Conservation (phyloP, 805 yeast species). For the Torulaspora delbrueckii region DNA sequence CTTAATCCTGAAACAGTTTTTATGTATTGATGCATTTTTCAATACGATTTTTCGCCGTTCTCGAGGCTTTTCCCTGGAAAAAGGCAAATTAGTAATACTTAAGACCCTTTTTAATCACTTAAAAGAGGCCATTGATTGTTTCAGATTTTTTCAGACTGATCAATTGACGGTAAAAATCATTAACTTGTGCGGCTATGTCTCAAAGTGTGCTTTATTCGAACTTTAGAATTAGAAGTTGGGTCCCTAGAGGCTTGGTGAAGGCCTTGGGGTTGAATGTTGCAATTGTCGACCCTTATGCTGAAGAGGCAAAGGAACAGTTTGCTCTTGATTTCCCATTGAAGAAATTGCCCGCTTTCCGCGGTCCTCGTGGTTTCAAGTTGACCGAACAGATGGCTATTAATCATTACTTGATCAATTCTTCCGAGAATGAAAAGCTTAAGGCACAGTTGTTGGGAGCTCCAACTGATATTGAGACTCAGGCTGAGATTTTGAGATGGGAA, state of each 20-base stretch:
- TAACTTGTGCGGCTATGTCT: slow-evolving; percentile 46
- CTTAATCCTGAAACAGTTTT: not conserved
- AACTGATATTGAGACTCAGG: slow-evolving; percentile 37
- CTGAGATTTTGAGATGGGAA: slow-evolving; percentile 64
- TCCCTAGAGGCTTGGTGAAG: slow-evolving; percentile 51
- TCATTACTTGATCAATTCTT: slow-evolving; percentile 42
- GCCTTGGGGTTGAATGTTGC: slow-evolving; percentile 56
- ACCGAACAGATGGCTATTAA: slow-evolving; percentile 64
- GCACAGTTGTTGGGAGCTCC: slow-evolving; percentile 51
- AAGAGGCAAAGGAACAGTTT: slow-evolving; percentile 36
- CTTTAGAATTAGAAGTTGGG: slow-evolving; percentile 39
- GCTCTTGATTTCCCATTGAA: slow-evolving; percentile 55
- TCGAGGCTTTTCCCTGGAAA: not conserved
- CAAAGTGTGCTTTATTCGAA: slow-evolving; percentile 58
- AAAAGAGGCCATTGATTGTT: too few relatives aligned
- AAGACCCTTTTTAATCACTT: too few relatives aligned
- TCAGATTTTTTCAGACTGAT: not conserved
- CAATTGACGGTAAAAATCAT: not conserved
- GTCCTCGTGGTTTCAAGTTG: slow-evolving; percentile 67
- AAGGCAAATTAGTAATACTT: not conserved
- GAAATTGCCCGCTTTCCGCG: slow-evolving; percentile 64
- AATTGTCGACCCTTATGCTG: slow-evolving; percentile 34
- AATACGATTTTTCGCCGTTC: not conserved
- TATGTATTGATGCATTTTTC: not conserved
- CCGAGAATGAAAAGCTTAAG: slow-evolving; percentile 35